Evolutionary conservation across 2,329 filamentous ascomycete genomes (phyloP).

Genomic region (Alternaria incomplexa): DNA sequence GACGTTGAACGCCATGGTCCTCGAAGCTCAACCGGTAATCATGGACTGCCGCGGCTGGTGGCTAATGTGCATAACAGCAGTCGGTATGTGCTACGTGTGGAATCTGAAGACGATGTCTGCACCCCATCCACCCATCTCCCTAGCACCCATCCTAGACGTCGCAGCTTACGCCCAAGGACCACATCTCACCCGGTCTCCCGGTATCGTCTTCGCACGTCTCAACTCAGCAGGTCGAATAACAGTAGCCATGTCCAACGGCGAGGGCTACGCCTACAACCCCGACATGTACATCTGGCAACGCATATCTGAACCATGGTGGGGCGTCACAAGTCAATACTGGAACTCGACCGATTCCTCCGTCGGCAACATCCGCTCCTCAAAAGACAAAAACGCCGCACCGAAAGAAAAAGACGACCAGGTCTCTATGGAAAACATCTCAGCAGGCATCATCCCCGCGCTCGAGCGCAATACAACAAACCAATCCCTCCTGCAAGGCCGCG

Average conservation of each 20-base stretch:
- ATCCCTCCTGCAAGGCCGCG: constrained; percentile 86
- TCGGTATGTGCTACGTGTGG: constrained; percentile 92
- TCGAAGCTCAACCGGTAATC: constrained; percentile 93
- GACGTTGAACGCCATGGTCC: constrained; percentile 79
- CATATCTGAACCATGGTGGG: constrained; percentile 98
- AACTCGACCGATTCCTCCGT: constrained; percentile 94
- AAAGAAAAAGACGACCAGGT: constrained; percentile 55
- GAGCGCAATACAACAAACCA: constrained; percentile 96
- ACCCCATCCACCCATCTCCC: constrained; percentile 86
- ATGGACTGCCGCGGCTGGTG: constrained; percentile 88
- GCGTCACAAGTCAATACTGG: constrained; percentile 97
- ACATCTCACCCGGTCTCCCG: constrained; percentile 79
- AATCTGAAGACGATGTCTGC: constrained; percentile 83
- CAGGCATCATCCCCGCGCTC: constrained; percentile 89
- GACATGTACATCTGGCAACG: constrained; percentile 91
- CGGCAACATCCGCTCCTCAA: constrained; percentile 74
- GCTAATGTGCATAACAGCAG: constrained; percentile 86
- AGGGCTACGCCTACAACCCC: constrained; percentile 88
- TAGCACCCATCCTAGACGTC: constrained; percentile 87
- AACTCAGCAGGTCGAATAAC: constrained; percentile 87
- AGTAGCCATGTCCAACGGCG: constrained; percentile 91
- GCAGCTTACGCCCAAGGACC: constrained; percentile 79
- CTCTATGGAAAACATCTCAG: constrained; percentile 71
- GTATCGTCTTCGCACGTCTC: constrained; percentile 87
- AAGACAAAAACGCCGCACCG: constrained; percentile 25